Conservation (phyloP, 805 yeast genomes). For the Hyphopichia homilentoma region DNA sequence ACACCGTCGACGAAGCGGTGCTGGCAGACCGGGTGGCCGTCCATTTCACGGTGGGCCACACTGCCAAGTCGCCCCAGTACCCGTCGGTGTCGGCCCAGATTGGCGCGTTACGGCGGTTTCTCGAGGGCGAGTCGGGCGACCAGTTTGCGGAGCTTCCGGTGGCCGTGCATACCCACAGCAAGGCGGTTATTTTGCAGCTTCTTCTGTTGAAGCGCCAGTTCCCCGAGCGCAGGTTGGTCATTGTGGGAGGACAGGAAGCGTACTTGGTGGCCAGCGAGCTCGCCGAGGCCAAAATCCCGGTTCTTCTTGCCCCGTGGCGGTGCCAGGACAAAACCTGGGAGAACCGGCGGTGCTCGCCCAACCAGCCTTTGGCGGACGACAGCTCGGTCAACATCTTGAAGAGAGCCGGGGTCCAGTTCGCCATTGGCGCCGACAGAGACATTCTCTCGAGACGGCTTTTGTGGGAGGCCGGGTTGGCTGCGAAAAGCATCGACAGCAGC, state of each 20-base stretch:
- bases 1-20: neutral
- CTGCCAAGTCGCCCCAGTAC: slow-evolving; percentile 2
- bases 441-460: slow-evolving; percentile 3
- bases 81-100: slow-evolving; percentile 4
- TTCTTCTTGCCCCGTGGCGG: slow-evolving; percentile 5
- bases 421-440: slow-evolving; percentile 3
- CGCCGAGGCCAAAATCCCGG: slow-evolving; percentile 2
- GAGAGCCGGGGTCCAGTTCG: slow-evolving; percentile 6
- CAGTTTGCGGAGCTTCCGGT: slow-evolving; percentile 1
- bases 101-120: slow-evolving; percentile 1
- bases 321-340: slow-evolving; percentile 5
- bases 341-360: slow-evolving; percentile 6
- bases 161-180: slow-evolving; percentile 5
- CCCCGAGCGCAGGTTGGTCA: slow-evolving; percentile 1
- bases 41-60: slow-evolving; percentile 3
- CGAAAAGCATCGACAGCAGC: slow-evolving; percentile 2
- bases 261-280: slow-evolving; percentile 4
- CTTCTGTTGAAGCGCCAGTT: slow-evolving; percentile 1
- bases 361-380: slow-evolving; percentile 3
- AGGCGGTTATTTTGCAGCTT: slow-evolving; percentile 4
- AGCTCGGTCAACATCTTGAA: slow-evolving; percentile 3
- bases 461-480: slow-evolving; percentile 7
- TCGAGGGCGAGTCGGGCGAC: neutral
- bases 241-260: slow-evolving; percentile 6
- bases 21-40: slow-evolving; percentile 2